A percentile compares a stretch with the other conserved stretches of the same genome.
These are phyloP conservation scores for Diplocarpon rosae DNA, from an alignment of 2,329 filamentous ascomycete genomes.

Conservation along the genomic window DNA sequence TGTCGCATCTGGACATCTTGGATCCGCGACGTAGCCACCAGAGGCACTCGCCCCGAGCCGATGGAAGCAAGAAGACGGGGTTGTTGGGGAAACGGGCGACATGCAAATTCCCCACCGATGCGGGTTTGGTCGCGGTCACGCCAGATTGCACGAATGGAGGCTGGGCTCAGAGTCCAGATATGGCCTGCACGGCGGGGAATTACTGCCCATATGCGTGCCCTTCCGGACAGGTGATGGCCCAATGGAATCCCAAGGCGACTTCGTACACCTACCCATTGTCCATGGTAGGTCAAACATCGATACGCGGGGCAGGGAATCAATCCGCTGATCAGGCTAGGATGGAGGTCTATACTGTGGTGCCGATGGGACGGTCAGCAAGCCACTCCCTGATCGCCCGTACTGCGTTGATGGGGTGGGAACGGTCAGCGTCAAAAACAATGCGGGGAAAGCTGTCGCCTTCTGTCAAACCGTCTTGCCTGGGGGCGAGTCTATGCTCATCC, in stretches of 20 bases:
- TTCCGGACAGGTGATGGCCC: constrained; percentile 63
- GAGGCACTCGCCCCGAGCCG: constrained; percentile 18
- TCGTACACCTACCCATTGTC: constrained; percentile 58
- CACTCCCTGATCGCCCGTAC: constrained; percentile 56
- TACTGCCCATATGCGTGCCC: constrained; percentile 74
- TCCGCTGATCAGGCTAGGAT: constrained; percentile 37
- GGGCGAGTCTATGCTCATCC: constrained; percentile 74
- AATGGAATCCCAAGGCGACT: constrained; percentile 63
- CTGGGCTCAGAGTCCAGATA: constrained; percentile 71
- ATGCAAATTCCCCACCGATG: constrained; percentile 56
- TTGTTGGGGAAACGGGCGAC: constrained; percentile 27
- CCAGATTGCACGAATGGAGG: constrained; percentile 55
- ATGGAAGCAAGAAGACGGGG: not conserved
- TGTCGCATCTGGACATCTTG: constrained; percentile 21
- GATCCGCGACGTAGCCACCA: constrained; percentile 22
- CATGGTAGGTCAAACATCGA: constrained; percentile 43
- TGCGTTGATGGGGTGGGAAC: constrained; percentile 59
- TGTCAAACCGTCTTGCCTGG: constrained; percentile 73
- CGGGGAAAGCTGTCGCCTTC: constrained; percentile 51
- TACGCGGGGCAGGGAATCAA: not conserved
- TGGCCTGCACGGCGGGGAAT: constrained; percentile 51
- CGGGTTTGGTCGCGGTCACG: constrained; percentile 57
- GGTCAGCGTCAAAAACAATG: constrained; percentile 56
- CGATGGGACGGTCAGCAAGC: constrained; percentile 54
- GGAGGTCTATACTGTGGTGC: constrained; percentile 64